Base-by-base conservation (phyloP, 345 rosid species). In the Sisymbrium altissimum region DNA sequence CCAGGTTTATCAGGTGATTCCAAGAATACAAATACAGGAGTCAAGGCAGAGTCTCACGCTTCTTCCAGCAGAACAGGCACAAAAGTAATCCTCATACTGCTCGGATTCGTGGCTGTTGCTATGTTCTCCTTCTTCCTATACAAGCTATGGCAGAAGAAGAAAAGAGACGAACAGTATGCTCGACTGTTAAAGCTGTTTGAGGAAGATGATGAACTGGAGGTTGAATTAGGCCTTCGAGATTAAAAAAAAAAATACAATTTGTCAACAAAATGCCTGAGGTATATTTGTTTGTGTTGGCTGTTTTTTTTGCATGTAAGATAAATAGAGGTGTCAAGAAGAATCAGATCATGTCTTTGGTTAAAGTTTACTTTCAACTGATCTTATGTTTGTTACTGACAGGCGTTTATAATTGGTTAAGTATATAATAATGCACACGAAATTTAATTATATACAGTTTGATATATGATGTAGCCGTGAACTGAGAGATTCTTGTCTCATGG, bases 151-250 rank as follows among this genome's bases (percentile, higher is more conserved):
- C 96, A 92, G 73, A 95, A 84, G 91, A 96, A 92, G 92, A 96
- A 92, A 82, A 81, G 98, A 76, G 96, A 92, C 6, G 97, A 92
- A 83, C 99, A 92, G 77, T 90, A 90, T 73, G 99, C 99, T 35
- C 88, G 94, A 18, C 93, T 96, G 19, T 76, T 92, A 73, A 96
- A 92, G 81, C 81, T 96, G 81, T 96, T 95, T 58, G 99, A 95
- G 84, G 99, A 95, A 82, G 99, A 92, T 71, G 96, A 89, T 71
- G 99, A 95, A 81, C 91, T 95, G 2, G 99, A 95, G 84, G 97
- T 86, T 69, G 99, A 92, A 77, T 93, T 92, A 71, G 97, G 99
- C 68, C 92, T 90, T 60, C 87, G 89, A 35, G 97, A 88, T 79
- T 95, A 81, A 88, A 11, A 17, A 57, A 15, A 55, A n/a, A 58